A percentile compares a stretch with the other conserved stretches of the same genome.
phyloP scores from a whole-genome alignment of 495 filamentous ascomycete genomes.

The Massariosphaeria phaeospora region DNA sequence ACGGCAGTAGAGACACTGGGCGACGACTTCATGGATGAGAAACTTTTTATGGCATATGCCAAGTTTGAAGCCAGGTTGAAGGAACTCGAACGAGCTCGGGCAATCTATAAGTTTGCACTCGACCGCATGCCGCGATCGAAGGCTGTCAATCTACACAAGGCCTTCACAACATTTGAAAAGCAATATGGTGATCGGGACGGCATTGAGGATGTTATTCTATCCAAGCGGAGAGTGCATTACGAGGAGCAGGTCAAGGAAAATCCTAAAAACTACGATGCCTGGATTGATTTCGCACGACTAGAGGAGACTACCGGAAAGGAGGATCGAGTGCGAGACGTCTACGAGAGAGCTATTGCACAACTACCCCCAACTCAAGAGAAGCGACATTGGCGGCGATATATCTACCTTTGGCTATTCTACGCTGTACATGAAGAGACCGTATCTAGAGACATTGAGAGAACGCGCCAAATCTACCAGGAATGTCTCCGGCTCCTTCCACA shows the following conservation, averaged over 20 bases:
- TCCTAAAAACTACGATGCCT: constrained; percentile 88
- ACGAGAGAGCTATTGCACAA: constrained; percentile 94
- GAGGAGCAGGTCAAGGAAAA: constrained; percentile 91
- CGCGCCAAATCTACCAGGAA: constrained; percentile 84
- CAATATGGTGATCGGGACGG: constrained; percentile 93
- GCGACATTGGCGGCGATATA: constrained; percentile 93
- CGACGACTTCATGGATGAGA: constrained; percentile 95
- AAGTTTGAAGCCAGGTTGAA: constrained; percentile 89
- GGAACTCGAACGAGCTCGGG: constrained; percentile 90
- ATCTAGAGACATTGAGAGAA: constrained; percentile 69
- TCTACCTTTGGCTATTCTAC: constrained; percentile 98
- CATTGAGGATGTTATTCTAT: constrained; percentile 89
- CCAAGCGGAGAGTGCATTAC: constrained; percentile 91
- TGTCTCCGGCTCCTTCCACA: constrained; percentile 86
- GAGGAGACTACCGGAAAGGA: constrained; percentile 78
- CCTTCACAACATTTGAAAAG: constrained; percentile 97
- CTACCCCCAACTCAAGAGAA: constrained; percentile 95
- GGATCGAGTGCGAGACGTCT: constrained; percentile 82
- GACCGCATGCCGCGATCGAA: constrained; percentile 86
- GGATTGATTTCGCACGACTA: constrained; percentile 91
- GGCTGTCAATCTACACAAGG: constrained; percentile 77
- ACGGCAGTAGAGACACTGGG: constrained; percentile 83
- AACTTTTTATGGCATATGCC: constrained; percentile 87
- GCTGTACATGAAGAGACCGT: constrained; percentile 91
- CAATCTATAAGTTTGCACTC: constrained; percentile 94